phyloP scores from a whole-genome alignment of 495 filamentous ascomycete species.

The Parathielavia hyrcaniae region DNA sequence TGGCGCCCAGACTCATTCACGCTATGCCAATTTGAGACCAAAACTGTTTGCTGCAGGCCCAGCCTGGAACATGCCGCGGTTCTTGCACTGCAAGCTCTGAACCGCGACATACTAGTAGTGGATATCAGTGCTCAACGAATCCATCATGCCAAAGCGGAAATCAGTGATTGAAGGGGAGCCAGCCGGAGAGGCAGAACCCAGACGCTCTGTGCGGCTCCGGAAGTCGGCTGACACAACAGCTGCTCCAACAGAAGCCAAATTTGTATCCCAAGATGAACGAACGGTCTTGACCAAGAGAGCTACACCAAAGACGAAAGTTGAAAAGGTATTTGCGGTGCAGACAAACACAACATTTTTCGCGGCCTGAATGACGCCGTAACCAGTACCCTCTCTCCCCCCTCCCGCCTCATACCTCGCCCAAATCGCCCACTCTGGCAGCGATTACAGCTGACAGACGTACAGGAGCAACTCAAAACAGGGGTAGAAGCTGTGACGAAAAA shows the following conservation, averaged over 20 bases:
- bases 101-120: too few relatives aligned
- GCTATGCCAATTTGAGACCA: too few relatives aligned
- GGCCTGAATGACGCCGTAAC: too few relatives aligned
- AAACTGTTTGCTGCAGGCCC: too few relatives aligned
- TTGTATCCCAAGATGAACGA: neutral
- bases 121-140: neutral
- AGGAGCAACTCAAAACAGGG: neutral
- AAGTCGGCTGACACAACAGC: neutral
- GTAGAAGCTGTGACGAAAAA: conserved; percentile 6
- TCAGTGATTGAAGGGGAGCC: conserved; percentile 17
- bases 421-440: too few relatives aligned
- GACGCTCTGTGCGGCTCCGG: conserved; percentile 21
- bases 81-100: too few relatives aligned
- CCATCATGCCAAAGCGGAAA: conserved; percentile 39
- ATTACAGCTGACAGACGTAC: neutral
- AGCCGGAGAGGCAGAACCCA: conserved; percentile 14
- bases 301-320: neutral
- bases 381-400: neutral
- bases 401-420: neutral
- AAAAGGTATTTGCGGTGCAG: neutral
- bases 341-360: neutral
- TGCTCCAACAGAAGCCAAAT: neutral
- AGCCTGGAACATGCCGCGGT: too few relatives aligned
- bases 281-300: neutral
- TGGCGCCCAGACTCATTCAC: too few relatives aligned